Conservation (phyloP, 305 asterid genomes). For the Fraxinus nigra region DNA sequence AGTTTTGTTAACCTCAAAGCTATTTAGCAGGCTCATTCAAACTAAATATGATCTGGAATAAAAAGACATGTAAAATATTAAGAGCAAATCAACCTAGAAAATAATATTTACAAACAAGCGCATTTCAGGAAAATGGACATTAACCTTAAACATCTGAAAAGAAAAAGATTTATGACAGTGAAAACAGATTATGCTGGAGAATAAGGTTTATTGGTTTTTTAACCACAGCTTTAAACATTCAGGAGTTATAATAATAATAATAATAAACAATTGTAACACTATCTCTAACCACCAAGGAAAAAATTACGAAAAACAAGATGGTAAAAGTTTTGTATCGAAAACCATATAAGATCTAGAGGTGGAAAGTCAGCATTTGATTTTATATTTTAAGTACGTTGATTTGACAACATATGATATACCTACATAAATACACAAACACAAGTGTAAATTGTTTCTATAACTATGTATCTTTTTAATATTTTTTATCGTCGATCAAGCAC, state of each 20-base stretch:
- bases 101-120: not conserved
- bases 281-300: not conserved
- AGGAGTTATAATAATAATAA: not conserved
- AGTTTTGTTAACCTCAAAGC: not conserved
- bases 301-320: not conserved
- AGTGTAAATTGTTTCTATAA: not conserved
- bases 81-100: not conserved
- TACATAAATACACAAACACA: not conserved
- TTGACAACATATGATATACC: not conserved
- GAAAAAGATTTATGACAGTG: not conserved
- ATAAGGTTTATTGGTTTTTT: not conserved
- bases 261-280: not conserved
- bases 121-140: not conserved
- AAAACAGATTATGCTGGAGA: not conserved
- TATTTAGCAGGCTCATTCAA: not conserved
- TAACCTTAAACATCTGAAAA: not conserved
- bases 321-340: not conserved
- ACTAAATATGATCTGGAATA: not conserved
- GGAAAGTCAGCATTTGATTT: constrained; percentile 5
- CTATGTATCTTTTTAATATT: not conserved
- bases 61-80: not conserved
- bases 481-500: constrained; percentile 3
- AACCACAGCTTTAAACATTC: not conserved
- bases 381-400: constrained; percentile 1
- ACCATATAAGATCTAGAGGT: not conserved